These are phyloP conservation scores for Candida adriatica DNA, from an alignment of 805 yeast genomes.

Conservation along the genomic window DNA sequence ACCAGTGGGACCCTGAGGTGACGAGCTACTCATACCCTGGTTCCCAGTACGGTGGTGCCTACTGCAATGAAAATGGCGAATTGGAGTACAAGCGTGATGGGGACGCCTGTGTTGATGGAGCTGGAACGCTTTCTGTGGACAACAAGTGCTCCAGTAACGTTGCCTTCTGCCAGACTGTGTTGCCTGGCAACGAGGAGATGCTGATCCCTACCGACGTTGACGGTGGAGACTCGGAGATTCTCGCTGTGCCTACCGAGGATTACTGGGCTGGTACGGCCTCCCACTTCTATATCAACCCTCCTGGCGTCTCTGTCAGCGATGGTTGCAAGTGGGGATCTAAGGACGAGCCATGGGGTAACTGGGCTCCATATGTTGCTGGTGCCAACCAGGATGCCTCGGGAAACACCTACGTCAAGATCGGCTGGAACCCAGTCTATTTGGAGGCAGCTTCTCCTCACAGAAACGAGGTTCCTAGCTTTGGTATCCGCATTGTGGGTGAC, in stretches of 20 bases:
- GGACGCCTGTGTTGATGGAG: constrained; percentile 68
- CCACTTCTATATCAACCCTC: constrained; percentile 78
- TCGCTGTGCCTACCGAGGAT: constrained; percentile 81
- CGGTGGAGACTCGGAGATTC: constrained; percentile 37
- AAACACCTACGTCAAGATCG: constrained; percentile 75
- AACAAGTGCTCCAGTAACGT: constrained; percentile 54
- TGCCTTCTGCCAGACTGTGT: constrained; percentile 87
- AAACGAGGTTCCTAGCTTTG: constrained; percentile 53
- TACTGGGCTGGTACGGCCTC: constrained; percentile 87
- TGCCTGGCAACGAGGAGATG: constrained; percentile 95
- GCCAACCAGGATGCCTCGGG: constrained; percentile 69
- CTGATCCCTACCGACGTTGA: constrained; percentile 72
- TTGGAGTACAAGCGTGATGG: constrained; percentile 53
- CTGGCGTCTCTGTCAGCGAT: constrained; percentile 68
- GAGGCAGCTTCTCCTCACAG: constrained; percentile 51
- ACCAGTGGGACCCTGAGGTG: constrained; percentile 79
- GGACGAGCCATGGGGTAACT: constrained; percentile 69
- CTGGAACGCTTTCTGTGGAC: constrained; percentile 58
- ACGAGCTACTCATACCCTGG: constrained; percentile 72
- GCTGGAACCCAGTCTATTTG: constrained; percentile 84
- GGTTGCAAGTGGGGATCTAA: constrained; percentile 83
- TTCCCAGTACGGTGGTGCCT: constrained; percentile 77
- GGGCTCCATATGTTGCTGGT: constrained; percentile 94
- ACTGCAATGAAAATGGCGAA: constrained; percentile 66
- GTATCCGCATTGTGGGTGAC: constrained; percentile 68